Percentiles rank a stretch among this genome's conserved stretches.
Conservation (phyloP, 176 grass and related monocot species). For the Echinochloa phyllopogon region DNA sequence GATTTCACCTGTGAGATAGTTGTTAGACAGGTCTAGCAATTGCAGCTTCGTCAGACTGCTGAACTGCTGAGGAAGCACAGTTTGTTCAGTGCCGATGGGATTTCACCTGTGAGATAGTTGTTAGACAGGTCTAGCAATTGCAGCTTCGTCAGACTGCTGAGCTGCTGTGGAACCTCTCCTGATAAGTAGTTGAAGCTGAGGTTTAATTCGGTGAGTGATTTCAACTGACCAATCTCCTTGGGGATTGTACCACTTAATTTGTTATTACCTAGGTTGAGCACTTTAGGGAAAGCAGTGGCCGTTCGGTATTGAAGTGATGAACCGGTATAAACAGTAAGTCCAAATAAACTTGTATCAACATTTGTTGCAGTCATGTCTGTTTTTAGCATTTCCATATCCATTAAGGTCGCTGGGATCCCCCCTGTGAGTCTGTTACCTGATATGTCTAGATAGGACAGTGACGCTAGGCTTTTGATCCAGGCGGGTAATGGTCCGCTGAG, state of each 20-base stretch:
- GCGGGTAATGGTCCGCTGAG: conserved; percentile 31
- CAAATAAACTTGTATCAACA: neutral
- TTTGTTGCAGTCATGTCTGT: neutral
- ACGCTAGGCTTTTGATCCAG: conserved; percentile 12
- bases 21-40: neutral
- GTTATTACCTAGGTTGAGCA: neutral
- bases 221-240: neutral
- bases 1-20: neutral
- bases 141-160: neutral
- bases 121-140: neutral
- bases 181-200: neutral
- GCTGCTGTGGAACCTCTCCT: neutral
- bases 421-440: conserved; percentile 19
- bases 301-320: neutral
- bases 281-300: neutral
- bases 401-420: neutral
- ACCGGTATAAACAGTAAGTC: neutral
- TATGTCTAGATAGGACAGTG: conserved; percentile 7
- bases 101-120: neutral
- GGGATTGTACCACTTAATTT: neutral
- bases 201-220: neutral
- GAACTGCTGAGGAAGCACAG: neutral
- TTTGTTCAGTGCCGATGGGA: neutral
- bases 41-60: neutral
- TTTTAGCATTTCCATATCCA: neutral